A percentile compares a stretch with the other conserved stretches of the same genome.
Evolutionary conservation across 1,284 basidiomycete genomes (phyloP).

Genomic region (Melampsora abietis-canadensis): DNA sequence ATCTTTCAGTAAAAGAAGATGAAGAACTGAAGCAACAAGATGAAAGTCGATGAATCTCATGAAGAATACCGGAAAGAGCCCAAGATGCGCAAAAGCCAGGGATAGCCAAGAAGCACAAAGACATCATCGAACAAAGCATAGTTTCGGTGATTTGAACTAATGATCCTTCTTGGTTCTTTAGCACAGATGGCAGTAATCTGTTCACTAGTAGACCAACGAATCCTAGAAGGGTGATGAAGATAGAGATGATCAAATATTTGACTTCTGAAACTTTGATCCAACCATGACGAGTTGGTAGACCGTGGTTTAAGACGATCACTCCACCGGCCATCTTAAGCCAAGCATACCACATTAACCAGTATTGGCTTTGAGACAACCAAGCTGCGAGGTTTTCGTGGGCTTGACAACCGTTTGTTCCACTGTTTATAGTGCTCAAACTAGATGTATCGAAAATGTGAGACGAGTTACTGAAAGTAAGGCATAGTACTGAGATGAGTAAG

Average conservation of each 20-base stretch:
- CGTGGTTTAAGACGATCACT: background rate
- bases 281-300: background rate
- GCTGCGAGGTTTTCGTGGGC: background rate
- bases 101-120: background rate
- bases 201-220: background rate
- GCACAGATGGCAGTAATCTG: background rate
- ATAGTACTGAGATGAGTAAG: background rate
- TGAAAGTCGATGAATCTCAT: background rate
- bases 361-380: background rate
- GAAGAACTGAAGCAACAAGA: too few species aligned
- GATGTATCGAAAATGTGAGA: background rate
- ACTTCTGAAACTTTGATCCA: background rate
- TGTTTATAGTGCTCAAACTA: background rate
- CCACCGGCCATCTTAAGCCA: background rate
- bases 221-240: background rate
- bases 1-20: too few species aligned
- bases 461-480: background rate
- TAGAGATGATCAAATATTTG: background rate
- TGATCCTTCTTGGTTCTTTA: background rate
- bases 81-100: background rate
- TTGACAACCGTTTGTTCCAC: background rate
- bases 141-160: background rate
- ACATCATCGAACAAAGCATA: background rate
- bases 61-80: slow-evolving; percentile 1
- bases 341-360: slow-evolving; percentile 1